These are phyloP conservation scores for Cryptomeria japonica DNA, from an alignment of 75 land plant genomes.

Conservation along the genomic window DNA sequence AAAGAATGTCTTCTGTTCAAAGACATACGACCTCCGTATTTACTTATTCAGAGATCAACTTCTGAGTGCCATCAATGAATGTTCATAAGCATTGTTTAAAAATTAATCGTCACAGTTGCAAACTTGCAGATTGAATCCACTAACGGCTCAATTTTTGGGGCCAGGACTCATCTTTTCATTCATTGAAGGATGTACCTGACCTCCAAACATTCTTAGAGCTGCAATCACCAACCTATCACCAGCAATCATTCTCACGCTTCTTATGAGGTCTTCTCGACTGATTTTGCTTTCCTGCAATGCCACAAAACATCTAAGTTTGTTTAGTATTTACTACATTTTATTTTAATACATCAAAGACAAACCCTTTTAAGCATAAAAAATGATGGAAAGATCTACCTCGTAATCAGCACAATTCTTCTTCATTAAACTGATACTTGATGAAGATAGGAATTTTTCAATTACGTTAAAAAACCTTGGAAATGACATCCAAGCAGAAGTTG, in stretches of 20 bases:
- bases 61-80: neutral
- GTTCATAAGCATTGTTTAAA: neutral
- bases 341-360: neutral
- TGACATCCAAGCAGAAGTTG: conserved; percentile 22
- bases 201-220: conserved; percentile 15
- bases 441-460: conserved; percentile 33
- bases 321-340: neutral
- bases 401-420: conserved; percentile 20
- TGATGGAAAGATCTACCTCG: conserved; percentile 28
- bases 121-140: too few species aligned
- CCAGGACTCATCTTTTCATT: neutral
- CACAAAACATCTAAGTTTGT: neutral
- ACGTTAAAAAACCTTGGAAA: conserved; percentile 40
- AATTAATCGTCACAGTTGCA: too few species aligned
- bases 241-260: conserved; percentile 34
- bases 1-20: neutral
- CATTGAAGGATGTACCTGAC: neutral
- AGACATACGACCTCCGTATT: too few species aligned
- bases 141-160: too few species aligned
- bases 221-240: conserved; percentile 52
- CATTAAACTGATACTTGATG: conserved; percentile 19
- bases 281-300: conserved; percentile 47
- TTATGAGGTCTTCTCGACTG: conserved; percentile 37
- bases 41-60: too few species aligned
- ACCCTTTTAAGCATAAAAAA: neutral